Evolutionary conservation across 1,284 basidiomycete species (phyloP), one percentile per base, ranked within the genome.

Genomic region (Trametes sp.): DNA sequence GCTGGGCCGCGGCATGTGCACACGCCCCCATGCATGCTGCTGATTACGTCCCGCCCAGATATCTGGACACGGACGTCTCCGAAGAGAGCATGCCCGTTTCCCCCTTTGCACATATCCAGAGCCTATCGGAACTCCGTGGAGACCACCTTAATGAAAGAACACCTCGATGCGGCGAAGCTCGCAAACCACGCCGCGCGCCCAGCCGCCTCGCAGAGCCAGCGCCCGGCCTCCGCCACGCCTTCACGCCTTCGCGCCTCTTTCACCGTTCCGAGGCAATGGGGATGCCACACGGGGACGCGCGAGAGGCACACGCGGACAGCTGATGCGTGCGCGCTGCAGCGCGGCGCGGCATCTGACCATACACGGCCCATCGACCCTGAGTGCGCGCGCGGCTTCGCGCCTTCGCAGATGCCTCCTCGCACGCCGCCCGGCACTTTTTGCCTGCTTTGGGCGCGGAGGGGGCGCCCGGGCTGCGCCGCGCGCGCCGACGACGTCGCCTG

Each of bases 361-460:
- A 65, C 49, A 41, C 48, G 19, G 63, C 53, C 41, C 63, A 56
- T 53, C 59, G 49, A 52, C 59, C 63, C 63, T 65, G 63, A 61
- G 49, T 57, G 59, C 59, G 59, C 59, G 41, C 38, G 28, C 24
- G 51, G 16, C 49, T 50, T 38, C 33, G 29, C 54, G 31, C 31
- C 48, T 52, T 56, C 54, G 41, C 50, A 46, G 50, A 53, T 49
- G 50, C 42, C 60, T 42, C 36, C 26, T 42, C 52, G 59, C 57
- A 59, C 57, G 57, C 23, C 33, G 9, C 31, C 49, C 44, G 44
- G 58, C 35, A 13, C 49, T 41, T 33, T 44, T 58, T 24, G 38
- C 52, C 44, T 8, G 54, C 26, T 55, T 23, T 24, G 54, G 54
- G n/a, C 14, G n/a, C 13, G 29, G 19, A 19, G 54, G 42, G n/a